phyloP scores from a whole-genome alignment of 2,329 filamentous ascomycete genomes.

The Achaetomium macrosporum region DNA sequence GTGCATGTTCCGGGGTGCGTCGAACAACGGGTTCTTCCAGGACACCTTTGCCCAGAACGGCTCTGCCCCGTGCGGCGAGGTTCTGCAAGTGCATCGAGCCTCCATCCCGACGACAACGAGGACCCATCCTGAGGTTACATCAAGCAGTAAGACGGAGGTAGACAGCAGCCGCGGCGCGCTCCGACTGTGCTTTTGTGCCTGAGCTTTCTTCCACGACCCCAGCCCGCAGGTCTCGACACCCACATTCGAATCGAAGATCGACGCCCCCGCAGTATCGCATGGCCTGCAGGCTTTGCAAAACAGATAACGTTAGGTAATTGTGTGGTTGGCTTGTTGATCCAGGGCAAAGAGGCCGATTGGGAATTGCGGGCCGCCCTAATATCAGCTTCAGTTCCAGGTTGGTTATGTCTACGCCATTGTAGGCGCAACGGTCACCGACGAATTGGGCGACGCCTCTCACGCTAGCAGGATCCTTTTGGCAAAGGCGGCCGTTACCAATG shows the following conservation, averaged over 20 bases:
- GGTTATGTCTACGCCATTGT: too few relatives aligned
- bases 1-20: conserved; percentile 19
- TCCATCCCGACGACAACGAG: neutral
- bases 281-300: too few relatives aligned
- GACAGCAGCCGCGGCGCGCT: conserved; percentile 8
- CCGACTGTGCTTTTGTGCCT: conserved; percentile 11
- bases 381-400: too few relatives aligned
- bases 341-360: too few relatives aligned
- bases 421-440: neutral
- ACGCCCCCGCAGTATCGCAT: too few relatives aligned
- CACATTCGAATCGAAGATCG: neutral
- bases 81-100: neutral
- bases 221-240: conserved; percentile 6
- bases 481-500: neutral
- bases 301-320: too few relatives aligned
- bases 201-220: conserved; percentile 7
- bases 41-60: conserved; percentile 2
- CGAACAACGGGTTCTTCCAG: conserved; percentile 17
- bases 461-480: neutral
- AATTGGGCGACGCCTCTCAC: neutral
- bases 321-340: too few relatives aligned
- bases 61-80: neutral
- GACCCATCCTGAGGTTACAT: conserved; percentile 13
- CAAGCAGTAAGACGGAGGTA: conserved; percentile 11
- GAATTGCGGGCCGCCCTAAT: too few relatives aligned